Conservation (phyloP, 208 protist genomes). For the Crithidia mellificae region DNA sequence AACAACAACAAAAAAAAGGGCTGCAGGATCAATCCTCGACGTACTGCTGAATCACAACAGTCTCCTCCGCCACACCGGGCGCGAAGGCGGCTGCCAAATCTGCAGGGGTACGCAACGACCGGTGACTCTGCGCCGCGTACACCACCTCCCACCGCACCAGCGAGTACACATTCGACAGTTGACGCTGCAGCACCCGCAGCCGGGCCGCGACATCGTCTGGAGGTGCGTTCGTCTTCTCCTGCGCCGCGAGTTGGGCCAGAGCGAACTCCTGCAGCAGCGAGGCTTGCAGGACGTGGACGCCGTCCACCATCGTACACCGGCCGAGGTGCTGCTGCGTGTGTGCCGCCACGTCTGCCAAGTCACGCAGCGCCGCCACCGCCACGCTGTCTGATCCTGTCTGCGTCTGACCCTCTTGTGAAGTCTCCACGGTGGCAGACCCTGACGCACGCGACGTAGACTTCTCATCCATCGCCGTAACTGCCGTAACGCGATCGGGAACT, state of each 20-base stretch:
- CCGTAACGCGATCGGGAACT: no score
- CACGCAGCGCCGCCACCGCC: slow-evolving; percentile 7
- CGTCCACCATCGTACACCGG: slow-evolving; percentile 38
- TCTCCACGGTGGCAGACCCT: no score
- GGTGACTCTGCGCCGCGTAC: slow-evolving; percentile 53
- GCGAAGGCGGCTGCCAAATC: slow-evolving; percentile 60
- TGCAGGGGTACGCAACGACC: slow-evolving; percentile 52
- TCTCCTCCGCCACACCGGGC: slow-evolving; percentile 67
- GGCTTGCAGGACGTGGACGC: slow-evolving; percentile 35
- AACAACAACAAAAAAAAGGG: slow-evolving; percentile 1
- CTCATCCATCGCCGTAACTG: no score
- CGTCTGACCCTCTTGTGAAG: no score
- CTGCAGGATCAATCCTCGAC: slow-evolving; percentile 33
- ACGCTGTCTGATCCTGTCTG: no score
- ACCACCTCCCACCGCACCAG: slow-evolving; percentile 60
- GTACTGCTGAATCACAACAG: slow-evolving; percentile 76
- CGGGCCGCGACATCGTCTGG: not conserved
- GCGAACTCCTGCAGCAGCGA: slow-evolving; percentile 31
- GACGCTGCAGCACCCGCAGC: slow-evolving; percentile 15
- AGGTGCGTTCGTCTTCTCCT: not conserved
- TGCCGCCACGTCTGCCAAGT: slow-evolving; percentile 15
- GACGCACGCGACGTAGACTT: no score
- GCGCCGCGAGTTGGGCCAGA: slow-evolving; percentile 2
- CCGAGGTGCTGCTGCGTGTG: slow-evolving; percentile 23
- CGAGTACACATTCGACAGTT: slow-evolving; percentile 23